phyloP scores from a whole-genome alignment of 164 flowering plant genomes.

The Magnolia kwangsiensis region DNA sequence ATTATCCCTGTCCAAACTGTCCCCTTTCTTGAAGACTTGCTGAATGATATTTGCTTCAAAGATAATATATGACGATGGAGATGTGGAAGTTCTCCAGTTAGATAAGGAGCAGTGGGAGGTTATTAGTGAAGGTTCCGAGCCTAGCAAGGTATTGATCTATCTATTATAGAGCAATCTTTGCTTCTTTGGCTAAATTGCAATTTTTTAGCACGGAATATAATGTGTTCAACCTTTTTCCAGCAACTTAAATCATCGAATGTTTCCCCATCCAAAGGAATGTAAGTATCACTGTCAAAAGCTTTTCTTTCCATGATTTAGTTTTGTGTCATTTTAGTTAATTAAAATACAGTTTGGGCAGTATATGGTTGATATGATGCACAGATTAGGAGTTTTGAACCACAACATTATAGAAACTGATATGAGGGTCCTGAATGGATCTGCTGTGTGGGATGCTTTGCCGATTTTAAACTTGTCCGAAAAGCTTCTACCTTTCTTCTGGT shows the following conservation, averaged over 20 bases:
- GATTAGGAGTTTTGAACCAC: neutral
- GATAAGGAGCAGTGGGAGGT: constrained; percentile 89
- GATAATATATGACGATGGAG: constrained; percentile 92
- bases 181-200: neutral
- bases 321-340: neutral
- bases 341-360: neutral
- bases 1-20: neutral
- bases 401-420: neutral
- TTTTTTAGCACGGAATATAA: neutral
- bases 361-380: neutral
- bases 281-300: constrained; percentile 23
- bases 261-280: constrained; percentile 33
- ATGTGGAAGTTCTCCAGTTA: constrained; percentile 73
- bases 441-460: neutral
- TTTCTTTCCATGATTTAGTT: neutral
- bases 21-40: neutral
- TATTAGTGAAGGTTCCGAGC: constrained; percentile 34
- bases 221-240: constrained; percentile 36
- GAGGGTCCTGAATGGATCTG: no score
- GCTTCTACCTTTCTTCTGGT: neutral
- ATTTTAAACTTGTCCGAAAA: neutral
- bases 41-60: constrained; percentile 14
- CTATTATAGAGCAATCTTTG: constrained; percentile 3
- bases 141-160: constrained; percentile 42
- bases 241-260: constrained; percentile 30